phyloP scores from a whole-genome alignment of 805 yeast species.

The Kockiozyma suomiensis region DNA sequence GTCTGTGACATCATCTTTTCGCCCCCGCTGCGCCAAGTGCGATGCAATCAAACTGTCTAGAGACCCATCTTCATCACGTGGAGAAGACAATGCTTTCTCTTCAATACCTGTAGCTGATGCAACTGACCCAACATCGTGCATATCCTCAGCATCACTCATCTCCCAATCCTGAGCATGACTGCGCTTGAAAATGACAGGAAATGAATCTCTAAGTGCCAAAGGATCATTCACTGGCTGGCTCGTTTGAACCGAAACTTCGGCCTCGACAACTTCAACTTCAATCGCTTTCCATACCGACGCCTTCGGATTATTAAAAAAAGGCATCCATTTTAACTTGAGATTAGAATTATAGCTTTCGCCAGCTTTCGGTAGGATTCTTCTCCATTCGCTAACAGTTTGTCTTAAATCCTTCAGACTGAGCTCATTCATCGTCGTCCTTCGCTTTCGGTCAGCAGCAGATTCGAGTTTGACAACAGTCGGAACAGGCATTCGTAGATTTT shows the following conservation, averaged over 20 bases:
- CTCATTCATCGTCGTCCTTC: background rate
- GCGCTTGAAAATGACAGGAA: background rate
- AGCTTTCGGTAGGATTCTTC: background rate
- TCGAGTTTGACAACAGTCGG: slow-evolving; percentile 4
- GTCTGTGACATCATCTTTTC: too few species aligned
- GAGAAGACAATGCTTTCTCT: too few species aligned
- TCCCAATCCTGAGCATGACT: slow-evolving; percentile 5
- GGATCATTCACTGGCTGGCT: too few species aligned
- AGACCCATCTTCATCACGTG: background rate
- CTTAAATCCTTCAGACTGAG: background rate
- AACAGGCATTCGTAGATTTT: slow-evolving; percentile 1
- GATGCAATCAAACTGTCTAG: slow-evolving; percentile 8
- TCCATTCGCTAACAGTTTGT: slow-evolving; percentile 3
- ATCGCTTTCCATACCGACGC: too few species aligned
- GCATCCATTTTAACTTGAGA: slow-evolving; percentile 10
- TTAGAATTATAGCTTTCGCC: background rate
- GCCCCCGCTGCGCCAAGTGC: background rate
- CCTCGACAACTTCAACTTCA: background rate
- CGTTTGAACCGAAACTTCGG: too few species aligned
- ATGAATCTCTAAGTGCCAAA: background rate
- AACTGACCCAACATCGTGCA: background rate
- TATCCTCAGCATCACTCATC: slow-evolving; percentile 4
- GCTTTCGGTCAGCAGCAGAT: background rate
- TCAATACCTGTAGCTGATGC: background rate
- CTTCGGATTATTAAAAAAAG: background rate